These are phyloP conservation scores for Heterobasidion annosum DNA, from an alignment of 1,284 basidiomycete species.

Conservation along the genomic window DNA sequence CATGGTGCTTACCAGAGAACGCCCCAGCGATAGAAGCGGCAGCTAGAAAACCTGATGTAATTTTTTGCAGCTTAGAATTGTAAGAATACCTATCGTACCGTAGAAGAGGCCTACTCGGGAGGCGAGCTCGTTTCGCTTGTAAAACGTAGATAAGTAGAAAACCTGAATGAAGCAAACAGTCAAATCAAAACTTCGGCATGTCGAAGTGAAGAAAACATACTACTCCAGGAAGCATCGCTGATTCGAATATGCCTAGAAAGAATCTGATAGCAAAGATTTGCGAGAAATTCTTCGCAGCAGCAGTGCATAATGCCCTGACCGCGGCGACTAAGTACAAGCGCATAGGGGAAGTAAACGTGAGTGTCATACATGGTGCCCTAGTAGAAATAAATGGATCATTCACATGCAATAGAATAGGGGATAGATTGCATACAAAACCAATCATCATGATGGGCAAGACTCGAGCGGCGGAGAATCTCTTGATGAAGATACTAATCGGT, in stretches of 20 bases:
- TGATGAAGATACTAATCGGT: slow-evolving; percentile 3
- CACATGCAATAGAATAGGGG: not conserved
- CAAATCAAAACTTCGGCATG: not conserved
- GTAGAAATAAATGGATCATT: slow-evolving; percentile 10
- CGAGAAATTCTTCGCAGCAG: slow-evolving; percentile 8
- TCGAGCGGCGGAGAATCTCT: slow-evolving; percentile 1
- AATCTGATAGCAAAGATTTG: slow-evolving; percentile 38
- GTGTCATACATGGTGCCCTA: slow-evolving; percentile 8
- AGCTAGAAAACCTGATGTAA: not conserved
- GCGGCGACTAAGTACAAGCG: too few species aligned
- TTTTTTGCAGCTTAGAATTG: not conserved
- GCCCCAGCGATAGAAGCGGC: slow-evolving; percentile 1
- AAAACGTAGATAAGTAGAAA: slow-evolving; percentile 2
- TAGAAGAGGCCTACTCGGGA: slow-evolving; percentile 2
- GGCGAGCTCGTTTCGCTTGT: slow-evolving; percentile 2
- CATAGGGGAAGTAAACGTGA: not conserved
- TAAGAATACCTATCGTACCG: not conserved
- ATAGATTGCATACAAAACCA: not conserved
- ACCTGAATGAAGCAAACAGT: not conserved
- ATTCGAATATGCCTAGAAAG: slow-evolving; percentile 37
- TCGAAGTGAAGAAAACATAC: not conserved
- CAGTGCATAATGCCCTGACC: slow-evolving; percentile 1
- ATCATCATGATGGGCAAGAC: slow-evolving; percentile 3
- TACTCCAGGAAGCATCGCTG: slow-evolving; percentile 31
- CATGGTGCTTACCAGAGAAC: slow-evolving; percentile 1